Conservation (phyloP, 495 filamentous ascomycete genomes). For the Stereocaulon alpinum region DNA sequence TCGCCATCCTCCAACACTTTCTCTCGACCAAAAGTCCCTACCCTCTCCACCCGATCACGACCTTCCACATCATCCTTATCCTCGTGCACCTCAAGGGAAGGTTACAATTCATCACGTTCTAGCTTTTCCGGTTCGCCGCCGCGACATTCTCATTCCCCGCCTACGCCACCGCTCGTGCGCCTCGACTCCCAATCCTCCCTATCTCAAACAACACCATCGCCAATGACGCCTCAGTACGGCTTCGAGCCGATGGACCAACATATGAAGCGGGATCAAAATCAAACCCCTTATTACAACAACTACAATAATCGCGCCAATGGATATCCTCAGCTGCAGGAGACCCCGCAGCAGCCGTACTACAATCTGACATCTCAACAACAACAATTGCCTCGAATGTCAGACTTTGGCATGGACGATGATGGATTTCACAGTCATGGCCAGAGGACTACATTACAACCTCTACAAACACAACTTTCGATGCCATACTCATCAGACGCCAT, state of each 20-base stretch:
- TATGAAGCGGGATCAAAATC: constrained; percentile 8
- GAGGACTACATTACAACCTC: constrained; percentile 32
- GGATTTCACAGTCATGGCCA: constrained; percentile 29
- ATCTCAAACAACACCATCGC: constrained; percentile 22
- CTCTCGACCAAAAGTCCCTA: constrained; percentile 2
- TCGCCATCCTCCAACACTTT: constrained; percentile 8
- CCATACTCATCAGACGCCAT: not conserved
- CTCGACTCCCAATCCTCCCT: constrained; percentile 29
- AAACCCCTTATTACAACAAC: constrained; percentile 14
- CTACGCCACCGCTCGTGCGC: constrained; percentile 29
- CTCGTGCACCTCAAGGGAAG: constrained; percentile 11
- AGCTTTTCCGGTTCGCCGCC: constrained; percentile 19
- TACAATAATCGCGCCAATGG: constrained; percentile 1
- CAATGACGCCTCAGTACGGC: constrained; percentile 24
- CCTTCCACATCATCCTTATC: constrained; percentile 11
- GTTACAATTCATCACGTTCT: constrained; percentile 12
- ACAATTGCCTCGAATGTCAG: constrained; percentile 8
- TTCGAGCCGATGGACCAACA: constrained; percentile 19
- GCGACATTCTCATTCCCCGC: constrained; percentile 21
- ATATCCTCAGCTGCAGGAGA: constrained; percentile 11
- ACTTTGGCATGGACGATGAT: constrained; percentile 7
- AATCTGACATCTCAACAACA: constrained; percentile 18
- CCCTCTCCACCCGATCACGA: constrained; percentile 9
- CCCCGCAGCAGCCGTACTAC: constrained; percentile 16
- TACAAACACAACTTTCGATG: constrained; percentile 29